phyloP scores from a whole-genome alignment of 768 basidiomycete species.

The Pisolithus marmoratus region DNA sequence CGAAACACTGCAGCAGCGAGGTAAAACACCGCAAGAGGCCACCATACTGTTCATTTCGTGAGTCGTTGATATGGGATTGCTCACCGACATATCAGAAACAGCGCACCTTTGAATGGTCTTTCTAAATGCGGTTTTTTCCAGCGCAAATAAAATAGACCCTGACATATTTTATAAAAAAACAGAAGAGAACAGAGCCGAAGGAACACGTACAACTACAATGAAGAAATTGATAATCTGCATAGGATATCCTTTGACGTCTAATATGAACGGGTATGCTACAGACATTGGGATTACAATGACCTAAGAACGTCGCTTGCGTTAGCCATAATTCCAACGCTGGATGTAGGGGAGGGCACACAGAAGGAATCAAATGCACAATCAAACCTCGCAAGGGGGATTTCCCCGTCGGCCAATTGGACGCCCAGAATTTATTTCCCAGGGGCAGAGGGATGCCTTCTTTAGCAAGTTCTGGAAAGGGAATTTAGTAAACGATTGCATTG shows the following conservation, averaged over 20 bases:
- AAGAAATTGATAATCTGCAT: slow-evolving; percentile 56
- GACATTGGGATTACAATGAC: slow-evolving; percentile 48
- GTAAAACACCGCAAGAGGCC: too few species aligned
- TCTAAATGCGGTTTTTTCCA: too few species aligned
- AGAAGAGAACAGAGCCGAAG: slow-evolving; percentile 1
- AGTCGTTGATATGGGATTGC: too few species aligned
- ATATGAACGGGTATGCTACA: slow-evolving; percentile 56
- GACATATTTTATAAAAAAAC: too few species aligned
- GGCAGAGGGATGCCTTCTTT: slow-evolving; percentile 57
- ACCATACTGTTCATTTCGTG: too few species aligned
- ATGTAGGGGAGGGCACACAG: slow-evolving; percentile 26
- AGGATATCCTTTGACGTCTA: too few species aligned
- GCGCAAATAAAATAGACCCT: too few species aligned
- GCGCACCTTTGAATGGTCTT: too few species aligned
- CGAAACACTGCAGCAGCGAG: too few species aligned
- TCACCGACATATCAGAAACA: too few species aligned
- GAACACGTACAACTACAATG: slow-evolving; percentile 50
- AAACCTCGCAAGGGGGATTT: slow-evolving; percentile 52
- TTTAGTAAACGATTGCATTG: too few species aligned
- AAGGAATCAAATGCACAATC: slow-evolving; percentile 50
- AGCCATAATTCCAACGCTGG: slow-evolving; percentile 22
- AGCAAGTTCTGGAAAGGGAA: slow-evolving; percentile 39
- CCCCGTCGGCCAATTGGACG: slow-evolving; percentile 56
- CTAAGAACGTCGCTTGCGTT: slow-evolving; percentile 31
- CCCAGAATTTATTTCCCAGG: too few species aligned